Conservation (phyloP, 2,329 filamentous ascomycete genomes). For the Neofusicoccum umdonicola region DNA sequence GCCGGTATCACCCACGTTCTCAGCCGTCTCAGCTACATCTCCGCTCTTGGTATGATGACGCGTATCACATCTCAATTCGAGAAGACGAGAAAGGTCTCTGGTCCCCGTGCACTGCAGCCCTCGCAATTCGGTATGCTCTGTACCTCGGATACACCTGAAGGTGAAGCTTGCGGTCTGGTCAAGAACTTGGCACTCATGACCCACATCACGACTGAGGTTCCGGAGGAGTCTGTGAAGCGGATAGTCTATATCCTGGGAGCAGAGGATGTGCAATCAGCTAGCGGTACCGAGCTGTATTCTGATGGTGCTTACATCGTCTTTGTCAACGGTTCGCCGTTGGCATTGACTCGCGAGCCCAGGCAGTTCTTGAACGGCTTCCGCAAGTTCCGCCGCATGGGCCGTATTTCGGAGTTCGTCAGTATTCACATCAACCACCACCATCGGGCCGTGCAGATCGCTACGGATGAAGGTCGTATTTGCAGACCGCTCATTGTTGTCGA, state of each 20-base stretch:
- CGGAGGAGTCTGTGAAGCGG: slow-evolving; percentile 84
- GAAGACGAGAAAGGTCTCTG: slow-evolving; percentile 94
- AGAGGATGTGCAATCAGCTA: slow-evolving; percentile 75
- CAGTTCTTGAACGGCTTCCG: slow-evolving; percentile 82
- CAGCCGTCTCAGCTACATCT: slow-evolving; percentile 93
- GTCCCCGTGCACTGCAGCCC: slow-evolving; percentile 90
- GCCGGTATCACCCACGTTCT: slow-evolving; percentile 95
- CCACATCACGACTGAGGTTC: slow-evolving; percentile 95
- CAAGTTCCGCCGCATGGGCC: slow-evolving; percentile 80
- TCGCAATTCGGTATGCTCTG: slow-evolving; percentile 99
- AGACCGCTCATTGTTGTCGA: slow-evolving; percentile 94
- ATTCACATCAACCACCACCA: slow-evolving; percentile 95
- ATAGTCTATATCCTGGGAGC: slow-evolving; percentile 84
- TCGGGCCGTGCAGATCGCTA: slow-evolving; percentile 88
- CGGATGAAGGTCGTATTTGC: slow-evolving; percentile 95
- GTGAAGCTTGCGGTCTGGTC: slow-evolving; percentile 94
- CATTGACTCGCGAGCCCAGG: slow-evolving; percentile 81
- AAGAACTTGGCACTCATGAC: slow-evolving; percentile 99
- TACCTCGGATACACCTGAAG: slow-evolving; percentile 95
- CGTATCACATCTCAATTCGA: slow-evolving; percentile 98
- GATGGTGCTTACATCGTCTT: slow-evolving; percentile 86
- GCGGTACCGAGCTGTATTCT: slow-evolving; percentile 82
- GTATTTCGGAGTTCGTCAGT: slow-evolving; percentile 93
- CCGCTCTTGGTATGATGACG: slow-evolving; percentile 98
- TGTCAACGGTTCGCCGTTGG: slow-evolving; percentile 92